Evolutionary conservation across 1,139 yeast genomes (phyloP), one percentile per base, ranked within the genome.

Genomic region (Torulaspora globosa): DNA sequence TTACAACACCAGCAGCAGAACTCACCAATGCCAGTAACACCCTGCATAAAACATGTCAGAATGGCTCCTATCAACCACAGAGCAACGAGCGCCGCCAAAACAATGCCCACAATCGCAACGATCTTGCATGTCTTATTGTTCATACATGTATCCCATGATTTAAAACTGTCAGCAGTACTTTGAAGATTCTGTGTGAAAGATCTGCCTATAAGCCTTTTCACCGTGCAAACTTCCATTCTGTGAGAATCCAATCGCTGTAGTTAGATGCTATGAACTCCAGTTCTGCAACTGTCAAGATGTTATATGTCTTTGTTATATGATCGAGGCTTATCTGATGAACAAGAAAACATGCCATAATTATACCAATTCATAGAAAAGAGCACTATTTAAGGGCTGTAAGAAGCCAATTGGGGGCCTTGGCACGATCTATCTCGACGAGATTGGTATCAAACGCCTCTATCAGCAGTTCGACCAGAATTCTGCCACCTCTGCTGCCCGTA

Each of bases 401-500:
- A 15, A 65, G 50, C 65, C 68, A 65, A 31, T 48, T 55, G 6
- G 69, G 69, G 0, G 68, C 67, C 10, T 50, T 52, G 3, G 50
- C 53, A 24, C 53, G 53, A 40, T 62, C 62, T 16, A 64, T 63
- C 34, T 58, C 54, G 10, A 65, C 65, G 15, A 60, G 36, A 3
- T 55, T 56, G 14, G 62, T 62, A 44, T 65, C 66, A 36, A 65
- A 65, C 3, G 68, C 86, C 62, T 92, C 98, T 45, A 92, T 88
- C 54, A 88, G 75, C 59, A 92, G 73, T 63, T 92, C 98, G 35
- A 92, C 96, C 59, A 88, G 73, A 37, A 89, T 88, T 51, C 97
- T 72, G 2, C 96, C 97, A 12, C 97, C 96, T 56, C 92, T 74
- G 10, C 90, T 80, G 0, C 97, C 97, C 0, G 97, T 86, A 63